Base-by-base conservation (phyloP, 352 stramenopile species). In the Globisporangium cystogenes region DNA sequence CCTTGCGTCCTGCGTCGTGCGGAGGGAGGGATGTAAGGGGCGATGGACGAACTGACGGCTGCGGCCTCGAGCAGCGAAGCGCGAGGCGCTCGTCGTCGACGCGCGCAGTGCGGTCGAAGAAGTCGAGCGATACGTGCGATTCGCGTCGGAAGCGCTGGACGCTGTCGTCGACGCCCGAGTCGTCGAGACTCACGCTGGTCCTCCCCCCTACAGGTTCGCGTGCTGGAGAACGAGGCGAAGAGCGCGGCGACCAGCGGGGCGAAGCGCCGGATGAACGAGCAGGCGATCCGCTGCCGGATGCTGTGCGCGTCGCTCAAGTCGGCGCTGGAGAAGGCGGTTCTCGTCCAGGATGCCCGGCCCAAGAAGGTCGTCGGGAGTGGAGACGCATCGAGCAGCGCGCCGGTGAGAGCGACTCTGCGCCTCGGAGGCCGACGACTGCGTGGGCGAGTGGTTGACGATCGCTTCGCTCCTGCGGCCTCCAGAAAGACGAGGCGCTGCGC, bases 61-160 rank as follows among this genome's bases (percentile, higher is more conserved):
- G 0, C 7, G 31, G 15, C 6, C 24, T 16, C 11, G 16, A 16
- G 26, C 48, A 76, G 67, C 24, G n/a, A 64, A 57, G 42, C 65
- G 74, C 11, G 75, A 89, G 21, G 71, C 84, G 31, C 54, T 82
- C 6, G 65, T 73, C 3, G 65, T 82, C 20, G 54, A 68, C 18
- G 75, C 75, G 5, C 74, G 71, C 48, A 72, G 43, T 37, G 65
- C 61, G 35, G 65, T 87, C 20, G 75, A 79, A 29, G 78, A 89
- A 82, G 78, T 82, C n/a, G 78, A 89, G 48, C 78, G 78, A 67
- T 89, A 87, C 51, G 78, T 87, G 64, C 24, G 33, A 49, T 3
- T 20, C 8, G 2, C 10, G 10, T 6, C 18, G n/a, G 3, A 40
- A 18, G 35, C 35, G 15, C 2, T 16, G 0, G 35, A n/a, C 35